Conservation (phyloP, 2,329 filamentous ascomycete species). For the Pseudogymnoascus sp. region DNA sequence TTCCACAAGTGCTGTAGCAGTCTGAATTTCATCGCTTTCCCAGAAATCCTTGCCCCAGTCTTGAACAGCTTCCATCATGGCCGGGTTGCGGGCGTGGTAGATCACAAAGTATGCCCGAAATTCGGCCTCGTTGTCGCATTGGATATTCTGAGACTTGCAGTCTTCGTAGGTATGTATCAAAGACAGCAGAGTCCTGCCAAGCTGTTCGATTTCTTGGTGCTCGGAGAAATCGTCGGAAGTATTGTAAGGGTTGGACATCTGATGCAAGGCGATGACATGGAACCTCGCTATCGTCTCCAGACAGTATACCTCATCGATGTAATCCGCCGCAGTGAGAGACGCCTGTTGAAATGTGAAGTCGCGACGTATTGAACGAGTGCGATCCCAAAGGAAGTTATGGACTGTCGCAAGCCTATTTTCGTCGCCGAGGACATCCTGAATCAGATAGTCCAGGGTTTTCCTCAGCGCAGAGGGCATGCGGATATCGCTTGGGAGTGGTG, state of each 20-base stretch:
- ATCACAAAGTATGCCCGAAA: constrained; percentile 58
- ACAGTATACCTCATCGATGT: constrained; percentile 51
- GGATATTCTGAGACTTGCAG: constrained; percentile 47
- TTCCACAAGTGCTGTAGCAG: constrained; percentile 51
- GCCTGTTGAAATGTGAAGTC: constrained; percentile 59
- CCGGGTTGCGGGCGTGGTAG: constrained; percentile 50
- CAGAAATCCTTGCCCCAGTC: constrained; percentile 49
- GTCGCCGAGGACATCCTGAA: constrained; percentile 47
- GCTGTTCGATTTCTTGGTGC: constrained; percentile 59
- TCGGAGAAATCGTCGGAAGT: constrained; percentile 53
- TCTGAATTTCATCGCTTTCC: constrained; percentile 50
- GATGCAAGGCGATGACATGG: constrained; percentile 55
- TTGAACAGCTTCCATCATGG: constrained; percentile 44
- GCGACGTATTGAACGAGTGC: constrained; percentile 56
- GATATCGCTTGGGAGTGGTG: constrained; percentile 59
- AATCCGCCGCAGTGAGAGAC: constrained; percentile 41
- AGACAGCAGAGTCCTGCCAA: constrained; percentile 56
- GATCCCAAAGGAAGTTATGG: constrained; percentile 60
- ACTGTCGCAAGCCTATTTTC: constrained; percentile 46
- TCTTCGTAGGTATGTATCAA: constrained; percentile 59
- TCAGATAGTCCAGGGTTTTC: constrained; percentile 53
- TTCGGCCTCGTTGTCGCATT: constrained; percentile 54
- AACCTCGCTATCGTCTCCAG: constrained; percentile 59
- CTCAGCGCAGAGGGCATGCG: constrained; percentile 50
- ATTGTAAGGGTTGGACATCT: constrained; percentile 48